Evolutionary conservation across 768 basidiomycete species (phyloP).

Genomic region (Suillus occidentalis): DNA sequence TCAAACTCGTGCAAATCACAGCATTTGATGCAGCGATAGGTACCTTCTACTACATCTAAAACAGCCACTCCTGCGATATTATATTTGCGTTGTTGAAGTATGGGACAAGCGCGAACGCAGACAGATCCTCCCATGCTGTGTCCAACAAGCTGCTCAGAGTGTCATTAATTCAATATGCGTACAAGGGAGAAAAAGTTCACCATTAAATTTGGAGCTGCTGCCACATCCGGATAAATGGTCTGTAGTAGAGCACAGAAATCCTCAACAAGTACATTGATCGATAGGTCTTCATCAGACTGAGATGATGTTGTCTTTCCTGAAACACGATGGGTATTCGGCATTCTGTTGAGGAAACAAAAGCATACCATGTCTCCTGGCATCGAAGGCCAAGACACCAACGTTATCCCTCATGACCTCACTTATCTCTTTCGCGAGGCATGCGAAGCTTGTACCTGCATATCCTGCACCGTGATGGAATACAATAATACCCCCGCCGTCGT

Average conservation of each 20-base stretch:
- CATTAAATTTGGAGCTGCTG: slow-evolving; percentile 67
- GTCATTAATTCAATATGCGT: not conserved
- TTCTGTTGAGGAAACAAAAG: slow-evolving; percentile 1
- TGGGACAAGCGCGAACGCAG: slow-evolving; percentile 66
- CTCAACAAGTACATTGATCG: slow-evolving; percentile 65
- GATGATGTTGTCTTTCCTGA: slow-evolving; percentile 29
- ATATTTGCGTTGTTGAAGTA: slow-evolving; percentile 67
- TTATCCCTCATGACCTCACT: slow-evolving; percentile 58
- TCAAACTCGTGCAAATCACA: not conserved
- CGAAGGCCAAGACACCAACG: slow-evolving; percentile 78
- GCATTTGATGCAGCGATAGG: slow-evolving; percentile 3
- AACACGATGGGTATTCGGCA: slow-evolving; percentile 1
- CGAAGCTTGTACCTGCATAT: slow-evolving; percentile 87
- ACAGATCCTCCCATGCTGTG: slow-evolving; percentile 98
- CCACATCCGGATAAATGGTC: slow-evolving; percentile 66
- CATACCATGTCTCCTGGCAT: slow-evolving; percentile 88
- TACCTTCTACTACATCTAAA: slow-evolving; percentile 89
- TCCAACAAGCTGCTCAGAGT: slow-evolving; percentile 67
- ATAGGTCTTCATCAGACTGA: slow-evolving; percentile 41
- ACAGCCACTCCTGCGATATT: slow-evolving; percentile 76
- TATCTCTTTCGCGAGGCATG: slow-evolving; percentile 85
- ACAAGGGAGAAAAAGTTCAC: slow-evolving; percentile 41
- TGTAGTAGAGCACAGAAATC: slow-evolving; percentile 76
- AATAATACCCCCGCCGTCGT: slow-evolving; percentile 57
- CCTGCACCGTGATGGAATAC: slow-evolving; percentile 97